Evolutionary conservation across 345 rosid genomes (phyloP), one percentile per base, ranked within the genome.

Genomic region (Pseudoturritis turrita): DNA sequence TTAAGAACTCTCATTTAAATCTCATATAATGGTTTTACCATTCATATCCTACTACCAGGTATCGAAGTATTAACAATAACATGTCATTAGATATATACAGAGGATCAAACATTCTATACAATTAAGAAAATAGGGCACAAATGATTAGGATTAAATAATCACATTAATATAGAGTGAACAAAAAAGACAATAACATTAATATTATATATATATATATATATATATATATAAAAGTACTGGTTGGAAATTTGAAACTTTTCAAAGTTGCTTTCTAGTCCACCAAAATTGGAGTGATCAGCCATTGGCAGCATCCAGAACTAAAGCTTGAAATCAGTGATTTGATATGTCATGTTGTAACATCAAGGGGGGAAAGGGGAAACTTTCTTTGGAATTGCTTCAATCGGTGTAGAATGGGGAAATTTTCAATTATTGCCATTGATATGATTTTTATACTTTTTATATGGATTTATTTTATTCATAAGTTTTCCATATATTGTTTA

Each of bases 221-320:
- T 9, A n/a, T 50, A 29, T 22, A 28, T 29, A 39, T 61, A 41
- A 5, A 51, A 55, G 39, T 28, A 37, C 37, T 13, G 19, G 50
- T 2, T 19, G 60, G n/a, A 74, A 46, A 19, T 9, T 33, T 33
- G 37, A 35, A 65, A 52, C 26, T 54, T 57, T 55, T 57, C 59
- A 64, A 56, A 73, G 77, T 19, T 57, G 52, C 72, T 65, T 28
- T 74, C 67, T 37, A 56, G 19, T 74, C 61, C 72, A 58, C 72
- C n/a, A 40, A 57, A 46, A 46, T 57, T 58, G 72, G 78, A 28
- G 45, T 65, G 68, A 50, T 66, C 43, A 68, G 65, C 47, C 59
- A 45, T 57, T 56, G 65, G 58, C 71, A 65, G 56, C 35, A 40
- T 62, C 55, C 28, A 43, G 47, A 33, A 15, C 26, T 19, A 49